These are phyloP conservation scores for Pisolithus tinctorius DNA, from an alignment of 768 basidiomycete species.

Conservation along the genomic window DNA sequence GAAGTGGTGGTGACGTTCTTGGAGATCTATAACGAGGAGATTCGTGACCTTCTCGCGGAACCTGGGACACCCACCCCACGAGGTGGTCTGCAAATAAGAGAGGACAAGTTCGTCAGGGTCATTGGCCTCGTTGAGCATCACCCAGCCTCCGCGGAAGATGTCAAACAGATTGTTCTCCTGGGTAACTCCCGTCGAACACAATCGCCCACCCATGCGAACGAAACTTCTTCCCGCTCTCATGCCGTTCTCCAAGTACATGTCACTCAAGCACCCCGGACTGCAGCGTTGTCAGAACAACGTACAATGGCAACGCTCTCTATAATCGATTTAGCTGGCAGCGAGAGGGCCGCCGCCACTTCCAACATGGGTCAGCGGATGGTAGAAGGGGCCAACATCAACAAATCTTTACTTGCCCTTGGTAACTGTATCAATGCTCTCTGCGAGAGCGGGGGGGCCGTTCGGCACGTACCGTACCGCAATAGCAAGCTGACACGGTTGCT, in stretches of 20 bases:
- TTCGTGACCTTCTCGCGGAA: constrained; percentile 88
- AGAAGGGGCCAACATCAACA: constrained; percentile 99
- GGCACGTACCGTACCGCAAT: constrained; percentile 95
- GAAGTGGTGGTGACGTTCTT: constrained; percentile 93
- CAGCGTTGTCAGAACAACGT: constrained; percentile 72
- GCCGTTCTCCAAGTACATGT: constrained; percentile 96
- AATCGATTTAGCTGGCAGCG: constrained; percentile 96
- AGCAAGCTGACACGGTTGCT: constrained; percentile 96
- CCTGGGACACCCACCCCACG: constrained; percentile 52
- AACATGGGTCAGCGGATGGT: constrained; percentile 99
- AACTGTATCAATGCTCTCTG: constrained; percentile 99
- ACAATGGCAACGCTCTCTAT: constrained; percentile 92
- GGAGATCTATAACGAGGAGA: constrained; percentile 99
- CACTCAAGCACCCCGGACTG: constrained; percentile 79
- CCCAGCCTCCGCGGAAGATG: constrained; percentile 83
- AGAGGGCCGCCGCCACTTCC: constrained; percentile 90
- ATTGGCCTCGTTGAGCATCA: constrained; percentile 75
- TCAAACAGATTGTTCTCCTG: constrained; percentile 85
- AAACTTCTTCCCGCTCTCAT: constrained; percentile 94
- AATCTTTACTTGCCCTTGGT: constrained; percentile 92
- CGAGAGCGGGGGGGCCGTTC: constrained; percentile 80
- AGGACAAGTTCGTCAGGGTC: constrained; percentile 91
- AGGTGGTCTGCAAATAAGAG: constrained; percentile 88
- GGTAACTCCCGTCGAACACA: constrained; percentile 89
- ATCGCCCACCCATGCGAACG: constrained; percentile 93